A percentile compares a stretch with the other conserved stretches of the same genome.
These are phyloP conservation scores for Pisolithus albus DNA, from an alignment of 768 basidiomycete genomes.

Conservation along the genomic window DNA sequence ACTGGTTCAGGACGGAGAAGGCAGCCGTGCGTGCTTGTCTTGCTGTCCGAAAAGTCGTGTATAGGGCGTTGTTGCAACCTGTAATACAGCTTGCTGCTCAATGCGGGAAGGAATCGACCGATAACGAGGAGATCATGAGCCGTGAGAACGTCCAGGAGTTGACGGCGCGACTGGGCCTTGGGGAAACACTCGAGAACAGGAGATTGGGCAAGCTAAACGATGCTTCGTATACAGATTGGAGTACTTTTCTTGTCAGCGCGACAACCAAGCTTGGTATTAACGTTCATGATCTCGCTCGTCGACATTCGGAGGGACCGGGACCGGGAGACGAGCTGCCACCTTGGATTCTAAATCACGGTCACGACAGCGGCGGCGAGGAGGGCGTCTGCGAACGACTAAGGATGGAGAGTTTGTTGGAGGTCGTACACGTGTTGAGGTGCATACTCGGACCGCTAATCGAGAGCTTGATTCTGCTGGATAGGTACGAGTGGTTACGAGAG, in stretches of 20 bases:
- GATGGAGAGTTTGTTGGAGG: conserved; percentile 41
- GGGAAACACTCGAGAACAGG: conserved; percentile 35
- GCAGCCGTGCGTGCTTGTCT: conserved; percentile 35
- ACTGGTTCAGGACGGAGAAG: conserved; percentile 44
- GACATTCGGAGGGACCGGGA: conserved; percentile 8
- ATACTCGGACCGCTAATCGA: conserved; percentile 64
- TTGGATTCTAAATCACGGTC: neutral
- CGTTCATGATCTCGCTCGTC: conserved; percentile 3
- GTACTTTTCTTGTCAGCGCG: conserved; percentile 37
- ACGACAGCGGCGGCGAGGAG: neutral
- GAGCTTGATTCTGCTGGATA: conserved; percentile 56
- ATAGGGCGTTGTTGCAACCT: conserved; percentile 56
- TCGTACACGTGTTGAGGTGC: conserved; percentile 62
- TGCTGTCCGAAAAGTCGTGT: conserved; percentile 61
- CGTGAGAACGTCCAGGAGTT: neutral
- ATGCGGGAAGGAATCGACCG: neutral
- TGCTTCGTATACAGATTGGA: conserved; percentile 44
- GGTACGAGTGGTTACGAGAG: conserved; percentile 50
- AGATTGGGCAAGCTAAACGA: conserved; percentile 49
- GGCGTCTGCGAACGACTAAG: conserved; percentile 1
- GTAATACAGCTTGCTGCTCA: conserved; percentile 12
- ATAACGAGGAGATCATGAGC: neutral
- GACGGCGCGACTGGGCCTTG: conserved; percentile 23
- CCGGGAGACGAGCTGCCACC: neutral
- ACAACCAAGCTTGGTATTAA: conserved; percentile 22